Base-by-base conservation (phyloP, 2,329 filamentous ascomycete genomes). In the Blastomyces gilchristii region DNA sequence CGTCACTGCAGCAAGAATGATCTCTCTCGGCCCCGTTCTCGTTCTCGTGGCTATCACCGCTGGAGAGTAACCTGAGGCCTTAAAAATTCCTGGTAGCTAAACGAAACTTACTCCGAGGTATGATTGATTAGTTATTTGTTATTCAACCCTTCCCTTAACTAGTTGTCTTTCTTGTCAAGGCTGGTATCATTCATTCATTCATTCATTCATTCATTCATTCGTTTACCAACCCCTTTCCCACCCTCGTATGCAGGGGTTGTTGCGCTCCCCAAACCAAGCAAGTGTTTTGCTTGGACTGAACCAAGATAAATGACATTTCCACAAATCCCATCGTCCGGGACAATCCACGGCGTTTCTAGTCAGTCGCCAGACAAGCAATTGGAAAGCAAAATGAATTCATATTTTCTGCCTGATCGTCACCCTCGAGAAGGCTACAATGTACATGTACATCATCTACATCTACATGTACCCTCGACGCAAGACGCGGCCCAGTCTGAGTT, bases 261-360 rank as follows among this genome's bases (percentile, higher is more conserved):
- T 60, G 58, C 16, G 25, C n/a, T 22, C n/a, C n/a, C n/a, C n/a
- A 22, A 22, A 22, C n/a, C n/a, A 22, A 22, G n/a, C n/a, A 22
- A 22, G n/a, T 22, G n/a, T 22, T 22, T 22, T 22, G n/a, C n/a
- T 22, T 22, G n/a, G n/a, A 22, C n/a, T 22, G n/a, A 22, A 22
- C n/a, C n/a, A 65, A 53, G 56, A 49, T 31, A 22, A 22, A 41
- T 65, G 54, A 61, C 62, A 57, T 65, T 57, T 63, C 50, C 39
- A 69, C 54, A 66, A 72, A 50, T 65, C 69, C n/a, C 28, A 18
- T 31, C 58, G 25, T 22, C 59, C 47, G 34, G 18, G 11, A 49
- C 25, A 31, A 43, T 56, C 41, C 16, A 22, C 37, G 39, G 54
- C 39, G 7, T 56, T 37, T 54, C 50, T 61, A 18, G 16, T 56